A percentile compares a stretch with the other conserved stretches of the same genome.
Conservation (phyloP, 2,329 filamentous ascomycete species). For the Colletotrichum lupini region DNA sequence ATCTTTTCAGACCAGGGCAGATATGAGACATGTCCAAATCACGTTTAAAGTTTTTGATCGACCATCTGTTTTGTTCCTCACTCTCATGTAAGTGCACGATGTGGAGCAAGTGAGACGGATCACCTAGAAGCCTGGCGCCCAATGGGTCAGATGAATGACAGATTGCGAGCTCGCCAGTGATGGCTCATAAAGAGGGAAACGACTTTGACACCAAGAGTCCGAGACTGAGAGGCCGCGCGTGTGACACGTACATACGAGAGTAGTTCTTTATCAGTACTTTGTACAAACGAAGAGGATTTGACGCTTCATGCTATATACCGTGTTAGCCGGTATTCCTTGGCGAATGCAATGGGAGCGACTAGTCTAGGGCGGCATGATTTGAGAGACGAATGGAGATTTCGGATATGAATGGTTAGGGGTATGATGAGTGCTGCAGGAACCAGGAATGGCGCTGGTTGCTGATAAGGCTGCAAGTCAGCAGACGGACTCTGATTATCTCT, state of each 20-base stretch:
- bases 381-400: background rate
- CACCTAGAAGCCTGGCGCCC: too few species aligned
- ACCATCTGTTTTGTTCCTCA: background rate
- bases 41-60: background rate
- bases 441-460: background rate
- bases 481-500: background rate
- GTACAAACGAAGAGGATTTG: background rate
- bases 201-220: too few species aligned
- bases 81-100: too few species aligned
- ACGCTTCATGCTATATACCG: background rate
- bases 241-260: too few species aligned
- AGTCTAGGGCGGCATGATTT: background rate
- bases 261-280: background rate
- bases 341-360: background rate
- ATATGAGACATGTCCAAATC: background rate
- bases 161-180: background rate
- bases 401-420: background rate
- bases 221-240: too few species aligned
- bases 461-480: background rate
- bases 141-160: too few species aligned
- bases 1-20: background rate
- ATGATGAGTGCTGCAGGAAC: background rate
- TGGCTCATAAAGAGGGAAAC: background rate
- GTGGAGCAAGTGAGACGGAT: too few species aligned
- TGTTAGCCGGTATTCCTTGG: background rate